Evolutionary conservation across 345 rosid genomes (phyloP).

Genomic region (Lagerstroemia speciosa): DNA sequence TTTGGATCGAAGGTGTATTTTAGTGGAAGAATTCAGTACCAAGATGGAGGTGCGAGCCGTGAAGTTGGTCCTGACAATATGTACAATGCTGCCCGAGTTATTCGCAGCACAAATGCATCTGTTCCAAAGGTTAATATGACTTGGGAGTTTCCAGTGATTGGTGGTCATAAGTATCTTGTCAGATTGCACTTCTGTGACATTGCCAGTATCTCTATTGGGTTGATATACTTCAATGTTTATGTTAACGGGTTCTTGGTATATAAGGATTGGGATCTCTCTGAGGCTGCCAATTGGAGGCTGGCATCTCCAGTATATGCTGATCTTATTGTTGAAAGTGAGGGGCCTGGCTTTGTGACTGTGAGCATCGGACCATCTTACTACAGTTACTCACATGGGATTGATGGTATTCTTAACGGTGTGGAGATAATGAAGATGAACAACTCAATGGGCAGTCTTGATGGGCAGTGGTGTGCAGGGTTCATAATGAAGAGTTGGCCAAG

Average conservation of each 20-base stretch:
- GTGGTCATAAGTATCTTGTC: constrained; percentile 51
- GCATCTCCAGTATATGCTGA: constrained; percentile 72
- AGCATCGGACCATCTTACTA: constrained; percentile 58
- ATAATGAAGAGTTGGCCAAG: constrained; percentile 43
- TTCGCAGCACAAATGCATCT: constrained; percentile 37
- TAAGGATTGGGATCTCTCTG: constrained; percentile 48
- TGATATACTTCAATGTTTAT: constrained; percentile 58
- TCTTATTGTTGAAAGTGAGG: constrained; percentile 38
- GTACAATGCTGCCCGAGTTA: constrained; percentile 53
- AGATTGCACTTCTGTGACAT: constrained; percentile 85
- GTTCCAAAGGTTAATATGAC: constrained; percentile 49
- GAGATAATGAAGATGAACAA: constrained; percentile 93
- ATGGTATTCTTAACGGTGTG: constrained; percentile 72
- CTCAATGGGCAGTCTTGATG: constrained; percentile 76
- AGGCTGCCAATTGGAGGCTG: constrained; percentile 21
- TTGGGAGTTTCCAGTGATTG: constrained; percentile 57
- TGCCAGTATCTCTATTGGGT: constrained; percentile 55
- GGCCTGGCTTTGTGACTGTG: constrained; percentile 33
- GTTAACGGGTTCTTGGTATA: constrained; percentile 50
- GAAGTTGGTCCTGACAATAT: constrained; percentile 79
- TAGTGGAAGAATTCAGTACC: constrained; percentile 55
- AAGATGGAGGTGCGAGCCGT: constrained; percentile 54
- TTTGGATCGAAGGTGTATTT: constrained; percentile 37
- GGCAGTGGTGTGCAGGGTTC: constrained; percentile 37
- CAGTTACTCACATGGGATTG: constrained; percentile 37